Evolutionary conservation across 441 rosid species (phyloP).

Genomic region (Populus hybrid): DNA sequence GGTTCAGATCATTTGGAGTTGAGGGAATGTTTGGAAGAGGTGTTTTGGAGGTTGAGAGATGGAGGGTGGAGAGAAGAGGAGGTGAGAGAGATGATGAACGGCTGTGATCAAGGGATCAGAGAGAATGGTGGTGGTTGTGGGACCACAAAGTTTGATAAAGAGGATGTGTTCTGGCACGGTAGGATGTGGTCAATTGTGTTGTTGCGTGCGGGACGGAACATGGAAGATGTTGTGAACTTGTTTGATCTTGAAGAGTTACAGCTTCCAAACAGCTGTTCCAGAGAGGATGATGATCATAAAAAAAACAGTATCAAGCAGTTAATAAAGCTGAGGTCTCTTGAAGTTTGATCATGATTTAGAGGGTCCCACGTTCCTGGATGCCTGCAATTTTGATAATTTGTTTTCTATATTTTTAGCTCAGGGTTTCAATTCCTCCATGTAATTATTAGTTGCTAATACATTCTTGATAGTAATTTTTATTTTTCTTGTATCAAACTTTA

Average conservation of each 20-base stretch:
- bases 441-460: not conserved
- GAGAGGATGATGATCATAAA: constrained; percentile 17
- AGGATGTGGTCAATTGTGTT: constrained; percentile 24
- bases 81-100: constrained; percentile 74
- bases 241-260: constrained; percentile 35
- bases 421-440: not conserved
- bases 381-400: not conserved
- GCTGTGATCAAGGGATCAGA: constrained; percentile 19
- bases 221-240: constrained; percentile 53
- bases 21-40: constrained; percentile 56
- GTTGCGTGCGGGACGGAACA: constrained; percentile 57
- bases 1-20: constrained; percentile 18
- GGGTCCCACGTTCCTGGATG: not conserved
- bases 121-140: not conserved
- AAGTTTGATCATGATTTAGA: constrained; percentile 2
- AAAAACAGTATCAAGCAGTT: constrained; percentile 7
- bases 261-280: not conserved
- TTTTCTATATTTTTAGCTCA: not conserved
- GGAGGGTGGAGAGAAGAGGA: constrained; percentile 90
- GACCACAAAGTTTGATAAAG: constrained; percentile 8
- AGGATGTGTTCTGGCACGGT: constrained; percentile 25
- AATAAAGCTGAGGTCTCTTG: constrained; percentile 12
- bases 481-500: not conserved
- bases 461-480: too few species aligned
- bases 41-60: constrained; percentile 55